These are phyloP conservation scores for Barnettozyma vustinii DNA, from an alignment of 805 yeast species.

Conservation along the genomic window DNA sequence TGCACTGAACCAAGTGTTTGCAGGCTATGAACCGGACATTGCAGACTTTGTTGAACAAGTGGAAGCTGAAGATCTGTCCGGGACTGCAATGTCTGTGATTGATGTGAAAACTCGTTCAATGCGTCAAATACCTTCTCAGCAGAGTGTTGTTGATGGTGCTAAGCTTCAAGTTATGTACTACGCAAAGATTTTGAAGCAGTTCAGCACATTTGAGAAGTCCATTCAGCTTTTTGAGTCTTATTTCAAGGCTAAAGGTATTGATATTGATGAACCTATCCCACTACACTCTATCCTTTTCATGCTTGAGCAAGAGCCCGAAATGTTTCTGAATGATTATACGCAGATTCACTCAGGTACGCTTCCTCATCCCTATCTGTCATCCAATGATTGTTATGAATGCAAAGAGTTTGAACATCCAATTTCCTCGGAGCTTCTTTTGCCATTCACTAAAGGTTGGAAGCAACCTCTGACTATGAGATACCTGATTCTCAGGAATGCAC, in stretches of 20 bases:
- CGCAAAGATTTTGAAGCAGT: slow-evolving; percentile 38
- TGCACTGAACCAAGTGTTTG: slow-evolving; percentile 6
- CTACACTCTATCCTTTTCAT: slow-evolving; percentile 31
- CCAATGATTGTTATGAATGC: background rate
- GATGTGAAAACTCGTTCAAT: slow-evolving; percentile 61
- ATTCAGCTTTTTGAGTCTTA: slow-evolving; percentile 38
- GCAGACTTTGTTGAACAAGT: slow-evolving; percentile 9
- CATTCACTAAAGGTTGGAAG: slow-evolving; percentile 37
- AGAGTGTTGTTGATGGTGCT: slow-evolving; percentile 43
- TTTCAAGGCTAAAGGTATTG: slow-evolving; percentile 40
- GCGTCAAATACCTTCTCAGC: slow-evolving; percentile 41
- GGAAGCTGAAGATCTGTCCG: background rate
- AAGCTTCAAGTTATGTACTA: slow-evolving; percentile 60
- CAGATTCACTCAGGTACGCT: slow-evolving; percentile 38
- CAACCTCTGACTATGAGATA: slow-evolving; percentile 50
- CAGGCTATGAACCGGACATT: slow-evolving; percentile 5
- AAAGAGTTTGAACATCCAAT: background rate
- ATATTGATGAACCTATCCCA: slow-evolving; percentile 44
- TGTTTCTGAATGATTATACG: slow-evolving; percentile 25
- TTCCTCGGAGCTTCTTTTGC: slow-evolving; percentile 25
- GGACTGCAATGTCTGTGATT: slow-evolving; percentile 30
- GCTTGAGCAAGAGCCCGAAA: slow-evolving; percentile 38
- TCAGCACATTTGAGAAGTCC: slow-evolving; percentile 24
- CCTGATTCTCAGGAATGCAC: slow-evolving; percentile 51
- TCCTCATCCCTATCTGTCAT: slow-evolving; percentile 2